Base-by-base conservation (phyloP, 2,329 filamentous ascomycete genomes). In the Hysterium pulicare region DNA sequence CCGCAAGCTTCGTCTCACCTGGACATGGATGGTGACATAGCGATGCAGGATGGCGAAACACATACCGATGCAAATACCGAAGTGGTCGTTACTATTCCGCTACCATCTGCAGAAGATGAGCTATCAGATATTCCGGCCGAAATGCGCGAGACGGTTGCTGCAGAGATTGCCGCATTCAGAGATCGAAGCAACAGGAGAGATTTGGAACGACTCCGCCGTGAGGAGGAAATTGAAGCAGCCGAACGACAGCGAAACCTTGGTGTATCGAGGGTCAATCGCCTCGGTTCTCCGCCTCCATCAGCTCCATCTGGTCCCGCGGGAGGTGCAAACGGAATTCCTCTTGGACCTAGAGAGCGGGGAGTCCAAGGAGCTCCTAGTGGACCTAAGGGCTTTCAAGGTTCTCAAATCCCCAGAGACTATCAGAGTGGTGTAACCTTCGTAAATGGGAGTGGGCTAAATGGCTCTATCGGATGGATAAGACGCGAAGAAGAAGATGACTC, bases 91-190 rank as follows among this genome's bases (percentile, higher is more conserved):
- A 95, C 90, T 44, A 95, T 97, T 45, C 85, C 90, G 3, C 77
- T 95, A 23, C 81, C 56, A 13, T 57, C 64, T 9, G 60, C 86
- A 40, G 93, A 98, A 49, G 94, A 98, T 59, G 93, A 98, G 60
- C 75, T 98, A 33, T 85, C 90, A 16, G 93, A 98, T 58, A 96
- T 98, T 36, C 93, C 93, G 0, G 85, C 88, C 1, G 93, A 97
- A 62, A 94, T 95, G 89, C 84, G 93, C 19, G 93, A 95, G 62
- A 90, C 89, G 0, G 93, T 98, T 13, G 88, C 93, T 0, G 85
- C 85, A 44, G 94, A 98, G 64, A 98, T 98, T 57, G 84, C 89
- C 0, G 87, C 90, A 0, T 98, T 98, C 73, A 80, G 93, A 51
- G 93, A 98, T 53, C 80, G 91, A 16, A 96, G 91, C 54, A 95